Evolutionary conservation across 345 rosid genomes (phyloP).

Genomic region (Stellera chamaejasme): DNA sequence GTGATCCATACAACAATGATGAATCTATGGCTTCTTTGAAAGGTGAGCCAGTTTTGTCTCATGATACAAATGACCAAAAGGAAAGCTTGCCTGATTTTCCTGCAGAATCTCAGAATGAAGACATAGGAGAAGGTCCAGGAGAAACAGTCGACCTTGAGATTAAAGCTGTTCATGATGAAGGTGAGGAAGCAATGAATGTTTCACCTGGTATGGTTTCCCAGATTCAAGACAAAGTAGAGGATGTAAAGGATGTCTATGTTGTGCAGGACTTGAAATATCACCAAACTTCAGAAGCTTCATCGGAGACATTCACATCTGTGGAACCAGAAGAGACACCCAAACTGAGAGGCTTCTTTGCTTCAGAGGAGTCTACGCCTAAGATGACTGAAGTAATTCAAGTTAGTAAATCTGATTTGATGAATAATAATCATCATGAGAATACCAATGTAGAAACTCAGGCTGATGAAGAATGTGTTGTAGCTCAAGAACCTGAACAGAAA

Average conservation of each 20-base stretch:
- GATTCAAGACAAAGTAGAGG: slow-evolving; percentile 10
- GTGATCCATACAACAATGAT: slow-evolving; percentile 7
- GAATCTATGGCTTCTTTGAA: slow-evolving; percentile 11
- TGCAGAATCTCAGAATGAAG: slow-evolving; percentile 8
- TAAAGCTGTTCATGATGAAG: slow-evolving; percentile 9
- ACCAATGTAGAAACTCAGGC: slow-evolving; percentile 2
- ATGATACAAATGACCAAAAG: slow-evolving; percentile 19
- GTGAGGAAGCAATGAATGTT: slow-evolving; percentile 9
- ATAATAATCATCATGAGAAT: slow-evolving; percentile 16
- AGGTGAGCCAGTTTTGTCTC: slow-evolving; percentile 10
- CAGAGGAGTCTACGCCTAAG: slow-evolving; percentile 19
- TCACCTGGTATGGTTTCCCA: not conserved
- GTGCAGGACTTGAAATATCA: slow-evolving; percentile 7
- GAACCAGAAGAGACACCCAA: slow-evolving; percentile 17
- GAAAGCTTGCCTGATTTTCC: slow-evolving; percentile 12
- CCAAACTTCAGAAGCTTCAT: slow-evolving; percentile 8
- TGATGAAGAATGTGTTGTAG: slow-evolving; percentile 4
- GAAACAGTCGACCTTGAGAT: slow-evolving; percentile 8
- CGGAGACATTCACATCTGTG: slow-evolving; percentile 6
- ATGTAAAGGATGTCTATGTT: slow-evolving; percentile 13
- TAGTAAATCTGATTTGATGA: slow-evolving; percentile 12
- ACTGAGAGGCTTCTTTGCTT: slow-evolving; percentile 12
- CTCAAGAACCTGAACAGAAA: slow-evolving; percentile 25
- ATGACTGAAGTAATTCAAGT: slow-evolving; percentile 20
- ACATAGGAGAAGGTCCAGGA: slow-evolving; percentile 11